Percentiles rank a stretch among this genome's conserved stretches.
Conservation (phyloP, 768 basidiomycete genomes). For the Termitomyces sp. region DNA sequence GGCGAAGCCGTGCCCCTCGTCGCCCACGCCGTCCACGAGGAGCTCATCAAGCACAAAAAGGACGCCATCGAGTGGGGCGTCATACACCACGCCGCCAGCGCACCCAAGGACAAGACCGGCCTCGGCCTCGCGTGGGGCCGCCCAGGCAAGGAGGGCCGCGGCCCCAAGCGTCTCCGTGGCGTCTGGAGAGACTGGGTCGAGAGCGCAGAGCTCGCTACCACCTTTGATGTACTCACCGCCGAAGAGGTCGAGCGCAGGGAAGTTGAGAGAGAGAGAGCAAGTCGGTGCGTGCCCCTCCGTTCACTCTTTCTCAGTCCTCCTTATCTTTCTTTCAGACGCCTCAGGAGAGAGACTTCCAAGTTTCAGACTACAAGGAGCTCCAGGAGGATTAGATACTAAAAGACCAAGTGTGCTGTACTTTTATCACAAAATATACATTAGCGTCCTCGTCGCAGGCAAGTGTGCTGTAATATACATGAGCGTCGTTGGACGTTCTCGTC, state of each 20-base stretch:
- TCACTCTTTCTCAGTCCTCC: too few relatives aligned
- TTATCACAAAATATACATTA: too few relatives aligned
- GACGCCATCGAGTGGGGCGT: constrained; percentile 95
- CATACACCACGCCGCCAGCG: constrained; percentile 29
- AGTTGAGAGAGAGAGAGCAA: constrained; percentile 80
- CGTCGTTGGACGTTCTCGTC: too few relatives aligned
- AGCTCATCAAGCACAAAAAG: constrained; percentile 91
- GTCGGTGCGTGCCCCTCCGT: constrained; percentile 53
- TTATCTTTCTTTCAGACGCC: constrained; percentile 17
- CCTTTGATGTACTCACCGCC: constrained; percentile 77
- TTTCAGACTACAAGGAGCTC: constrained; percentile 36
- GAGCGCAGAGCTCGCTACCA: constrained; percentile 83
- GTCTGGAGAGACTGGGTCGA: constrained; percentile 97
- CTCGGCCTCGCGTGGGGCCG: constrained; percentile 71
- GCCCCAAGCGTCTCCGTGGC: constrained; percentile 76
- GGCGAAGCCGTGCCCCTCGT: constrained; percentile 88
- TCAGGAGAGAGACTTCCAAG: constrained; percentile 36
- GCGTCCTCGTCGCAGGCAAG: too few relatives aligned
- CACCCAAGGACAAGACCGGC: constrained; percentile 80
- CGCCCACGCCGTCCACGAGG: constrained; percentile 92
- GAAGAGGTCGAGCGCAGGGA: constrained; percentile 93
- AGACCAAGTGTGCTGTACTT: too few relatives aligned
- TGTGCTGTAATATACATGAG: too few relatives aligned
- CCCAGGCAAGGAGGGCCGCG: constrained; percentile 72
- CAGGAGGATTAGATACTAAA: constrained; percentile 24